Conservation (phyloP, 352 stramenopile species). For the Lagenidium giganteum region DNA sequence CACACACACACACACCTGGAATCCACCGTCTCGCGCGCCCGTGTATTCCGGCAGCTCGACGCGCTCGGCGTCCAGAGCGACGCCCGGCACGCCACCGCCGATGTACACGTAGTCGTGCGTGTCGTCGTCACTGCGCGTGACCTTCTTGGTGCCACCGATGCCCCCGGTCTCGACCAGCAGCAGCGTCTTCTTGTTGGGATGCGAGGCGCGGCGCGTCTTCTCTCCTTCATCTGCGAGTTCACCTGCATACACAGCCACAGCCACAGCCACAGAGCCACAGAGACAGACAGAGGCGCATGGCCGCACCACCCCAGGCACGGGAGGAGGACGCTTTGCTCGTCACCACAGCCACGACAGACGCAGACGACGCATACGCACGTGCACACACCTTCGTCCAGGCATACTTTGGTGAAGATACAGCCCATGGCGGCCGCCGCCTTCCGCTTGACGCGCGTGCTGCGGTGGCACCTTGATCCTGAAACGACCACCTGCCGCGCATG, state of each 20-base stretch:
- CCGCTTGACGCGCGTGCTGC: too few relatives aligned
- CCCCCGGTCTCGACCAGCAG: conserved; percentile 9
- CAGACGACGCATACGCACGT: conserved; percentile 10
- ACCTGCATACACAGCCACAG: too few relatives aligned
- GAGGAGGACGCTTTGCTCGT: not conserved
- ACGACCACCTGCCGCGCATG: too few relatives aligned
- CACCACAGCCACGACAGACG: not conserved
- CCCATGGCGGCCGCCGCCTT: conserved; percentile 25
- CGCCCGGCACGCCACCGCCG: conserved; percentile 62
- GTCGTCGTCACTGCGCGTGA: not conserved
- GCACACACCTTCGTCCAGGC: conserved; percentile 28
- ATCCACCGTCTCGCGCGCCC: conserved; percentile 36
- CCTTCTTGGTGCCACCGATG: conserved; percentile 6
- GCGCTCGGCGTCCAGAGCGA: conserved; percentile 47
- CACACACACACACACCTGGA: conserved; percentile 19
- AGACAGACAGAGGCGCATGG: too few relatives aligned
- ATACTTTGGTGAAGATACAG: conserved; percentile 51
- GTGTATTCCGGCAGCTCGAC: conserved; percentile 67
- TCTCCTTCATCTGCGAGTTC: too few relatives aligned
- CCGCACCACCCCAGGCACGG: too few relatives aligned
- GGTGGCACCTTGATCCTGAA: too few relatives aligned
- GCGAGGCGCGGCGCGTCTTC: too few relatives aligned
- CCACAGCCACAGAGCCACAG: too few relatives aligned
- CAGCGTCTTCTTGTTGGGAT: too few relatives aligned
- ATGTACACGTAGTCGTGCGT: conserved; percentile 23